A percentile compares a stretch with the other conserved stretches of the same genome.
Conservation (phyloP, 164 flowering plant genomes). For the Kalanchoe fedtschenkoi region DNA sequence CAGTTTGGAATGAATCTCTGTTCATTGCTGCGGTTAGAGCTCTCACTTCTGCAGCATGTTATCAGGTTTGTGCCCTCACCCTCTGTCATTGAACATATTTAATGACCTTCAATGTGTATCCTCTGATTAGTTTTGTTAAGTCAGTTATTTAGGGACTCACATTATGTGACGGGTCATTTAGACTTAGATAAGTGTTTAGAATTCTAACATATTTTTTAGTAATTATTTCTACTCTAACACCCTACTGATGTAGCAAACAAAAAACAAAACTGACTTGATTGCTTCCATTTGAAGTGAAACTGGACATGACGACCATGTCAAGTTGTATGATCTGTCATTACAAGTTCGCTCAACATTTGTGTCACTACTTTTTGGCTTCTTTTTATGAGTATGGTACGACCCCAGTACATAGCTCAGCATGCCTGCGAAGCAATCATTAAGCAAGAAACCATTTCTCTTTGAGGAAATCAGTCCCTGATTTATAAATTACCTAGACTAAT, state of each 20-base stretch:
- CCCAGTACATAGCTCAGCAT: neutral
- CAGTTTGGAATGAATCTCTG: slow-evolving; percentile 45
- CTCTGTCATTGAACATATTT: neutral
- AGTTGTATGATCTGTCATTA: too few species aligned
- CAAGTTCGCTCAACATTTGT: neutral
- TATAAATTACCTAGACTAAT: neutral
- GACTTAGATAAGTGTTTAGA: neutral
- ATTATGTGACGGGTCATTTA: neutral
- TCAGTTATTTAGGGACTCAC: neutral
- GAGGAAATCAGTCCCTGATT: neutral
- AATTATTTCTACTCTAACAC: too few species aligned
- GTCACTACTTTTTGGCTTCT: neutral
- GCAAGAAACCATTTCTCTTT: neutral
- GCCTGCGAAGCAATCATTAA: neutral
- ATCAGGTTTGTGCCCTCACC: slow-evolving; percentile 44
- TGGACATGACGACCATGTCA: too few species aligned
- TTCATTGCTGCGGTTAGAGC: slow-evolving; percentile 42
- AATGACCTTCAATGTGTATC: neutral
- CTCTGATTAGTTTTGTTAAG: too few species aligned
- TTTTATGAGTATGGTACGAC: neutral
- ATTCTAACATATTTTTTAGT: neutral
- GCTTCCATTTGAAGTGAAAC: too few species aligned
- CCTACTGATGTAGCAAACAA: too few species aligned
- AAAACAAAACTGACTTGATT: too few species aligned
- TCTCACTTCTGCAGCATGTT: slow-evolving; percentile 63